phyloP scores from a whole-genome alignment of 768 basidiomycete species.

The Leccinum longicurvipes region DNA sequence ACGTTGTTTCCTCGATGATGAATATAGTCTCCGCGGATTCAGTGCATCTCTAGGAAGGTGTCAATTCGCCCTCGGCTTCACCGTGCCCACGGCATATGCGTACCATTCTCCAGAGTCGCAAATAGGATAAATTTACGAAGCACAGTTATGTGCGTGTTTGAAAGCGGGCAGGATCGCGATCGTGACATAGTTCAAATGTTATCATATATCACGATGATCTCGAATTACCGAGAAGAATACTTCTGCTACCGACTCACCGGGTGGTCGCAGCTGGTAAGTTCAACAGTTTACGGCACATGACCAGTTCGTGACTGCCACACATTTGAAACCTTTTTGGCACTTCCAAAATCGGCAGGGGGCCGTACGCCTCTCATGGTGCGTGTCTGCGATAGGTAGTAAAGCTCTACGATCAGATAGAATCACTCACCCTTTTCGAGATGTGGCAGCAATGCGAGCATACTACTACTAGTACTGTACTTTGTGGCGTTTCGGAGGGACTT shows the following conservation, averaged over 20 bases:
- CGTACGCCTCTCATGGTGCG: neutral
- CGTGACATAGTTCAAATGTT: neutral
- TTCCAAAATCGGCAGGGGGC: neutral
- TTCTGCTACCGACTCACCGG: constrained; percentile 10
- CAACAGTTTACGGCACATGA: constrained; percentile 21
- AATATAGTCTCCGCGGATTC: constrained; percentile 9
- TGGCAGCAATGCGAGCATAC: constrained; percentile 1
- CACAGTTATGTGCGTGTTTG: constrained; percentile 2
- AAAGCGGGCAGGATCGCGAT: neutral
- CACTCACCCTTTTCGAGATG: neutral
- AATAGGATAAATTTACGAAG: constrained; percentile 1
- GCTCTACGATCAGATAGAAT: neutral
- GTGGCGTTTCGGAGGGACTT: constrained; percentile 18
- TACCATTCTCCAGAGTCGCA: neutral
- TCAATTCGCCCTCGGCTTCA: constrained; percentile 4
- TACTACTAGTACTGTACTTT: constrained; percentile 17
- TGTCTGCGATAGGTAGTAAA: neutral
- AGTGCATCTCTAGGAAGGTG: constrained; percentile 2
- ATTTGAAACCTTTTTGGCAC: neutral
- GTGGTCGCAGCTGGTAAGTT: constrained; percentile 3
- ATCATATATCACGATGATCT: neutral
- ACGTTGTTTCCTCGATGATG: neutral
- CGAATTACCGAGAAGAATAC: constrained; percentile 8
- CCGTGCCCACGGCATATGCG: constrained; percentile 2
- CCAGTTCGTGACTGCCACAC: neutral